Base-by-base conservation (phyloP, 73 alveolate species). In the Paramecium biaurelia region DNA sequence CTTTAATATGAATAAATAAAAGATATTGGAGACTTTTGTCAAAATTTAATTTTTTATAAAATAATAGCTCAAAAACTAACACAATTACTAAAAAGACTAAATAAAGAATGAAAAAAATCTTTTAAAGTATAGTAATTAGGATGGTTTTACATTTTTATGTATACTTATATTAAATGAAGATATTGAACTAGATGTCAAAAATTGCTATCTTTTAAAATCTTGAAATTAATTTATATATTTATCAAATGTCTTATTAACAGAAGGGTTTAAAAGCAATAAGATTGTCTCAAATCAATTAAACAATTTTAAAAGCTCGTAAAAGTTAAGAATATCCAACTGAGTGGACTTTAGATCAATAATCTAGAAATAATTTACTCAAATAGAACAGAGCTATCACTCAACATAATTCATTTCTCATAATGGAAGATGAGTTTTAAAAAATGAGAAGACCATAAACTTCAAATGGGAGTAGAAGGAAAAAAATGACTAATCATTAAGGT, bases 181-280 rank as follows among this genome's bases (percentile, higher is more conserved):
- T 26, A 7, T 11, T 63, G 49, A 30, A 63, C 1, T 38, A 63
- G 12, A 63, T 9, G 15, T 63, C 49, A 26, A 26, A 63, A 7
- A 58, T 63, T 63, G 84, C 26, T 30, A 20, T 63, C 5, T 26
- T 9, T 63, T 26, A 32, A 49, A 63, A 63, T 20, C 47, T 63
- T 63, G 84, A 63, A 26, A 23, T 26, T 3, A 12, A 12, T 63
- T 63, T 11, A 26, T 63, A 63, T 63, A 53, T 63, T 20, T 14
- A 30, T 63, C n/a, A 63, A 63, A 63, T 63, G 84, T 63, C 84
- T 63, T 63, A 63, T 63, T 63, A 63, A 63, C 43, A 26, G 84
- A 63, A 63, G 84, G 47, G 84, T 26, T 32, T 63, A 12, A 63
- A 63, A 26, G 84, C 49, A 26, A 63, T 63, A 32, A 63, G 84